A percentile compares a stretch with the other conserved stretches of the same genome.
phyloP scores from a whole-genome alignment of 805 yeast genomes.

The Starmerella apis region DNA sequence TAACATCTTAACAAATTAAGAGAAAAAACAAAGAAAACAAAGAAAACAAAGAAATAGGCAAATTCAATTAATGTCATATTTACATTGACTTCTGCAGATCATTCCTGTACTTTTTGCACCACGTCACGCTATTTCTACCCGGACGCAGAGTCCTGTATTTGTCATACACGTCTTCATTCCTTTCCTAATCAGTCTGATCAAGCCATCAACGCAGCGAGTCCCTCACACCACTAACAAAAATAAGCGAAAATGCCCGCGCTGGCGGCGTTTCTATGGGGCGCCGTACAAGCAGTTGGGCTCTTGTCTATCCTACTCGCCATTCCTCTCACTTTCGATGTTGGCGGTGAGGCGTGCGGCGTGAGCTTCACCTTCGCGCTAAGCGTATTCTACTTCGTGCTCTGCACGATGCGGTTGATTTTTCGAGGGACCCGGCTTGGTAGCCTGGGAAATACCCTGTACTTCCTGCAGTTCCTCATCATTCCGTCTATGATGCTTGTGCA shows the following conservation, averaged over 20 bases:
- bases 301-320: constrained; percentile 45
- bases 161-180: background rate
- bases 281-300: constrained; percentile 19
- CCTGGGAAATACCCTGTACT: constrained; percentile 42
- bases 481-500: constrained; percentile 67
- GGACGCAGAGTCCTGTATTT: background rate
- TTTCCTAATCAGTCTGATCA: background rate
- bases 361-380: constrained; percentile 69
- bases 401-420: constrained; percentile 54
- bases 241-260: constrained; percentile 8
- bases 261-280: constrained; percentile 11
- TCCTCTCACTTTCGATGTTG: constrained; percentile 88
- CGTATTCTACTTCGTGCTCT: constrained; percentile 55
- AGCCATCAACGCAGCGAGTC: background rate
- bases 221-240: background rate
- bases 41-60: too few species aligned
- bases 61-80: too few species aligned
- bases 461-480: constrained; percentile 68
- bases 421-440: constrained; percentile 33
- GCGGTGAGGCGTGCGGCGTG: constrained; percentile 83
- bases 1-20: background rate
- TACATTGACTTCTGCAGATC: too few species aligned
- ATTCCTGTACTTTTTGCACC: too few species aligned
- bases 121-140: background rate
- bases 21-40: too few species aligned